Evolutionary conservation across 2,329 filamentous ascomycete genomes (phyloP), one percentile per base, ranked within the genome.

Genomic region (Dactylellina parvicollis): DNA sequence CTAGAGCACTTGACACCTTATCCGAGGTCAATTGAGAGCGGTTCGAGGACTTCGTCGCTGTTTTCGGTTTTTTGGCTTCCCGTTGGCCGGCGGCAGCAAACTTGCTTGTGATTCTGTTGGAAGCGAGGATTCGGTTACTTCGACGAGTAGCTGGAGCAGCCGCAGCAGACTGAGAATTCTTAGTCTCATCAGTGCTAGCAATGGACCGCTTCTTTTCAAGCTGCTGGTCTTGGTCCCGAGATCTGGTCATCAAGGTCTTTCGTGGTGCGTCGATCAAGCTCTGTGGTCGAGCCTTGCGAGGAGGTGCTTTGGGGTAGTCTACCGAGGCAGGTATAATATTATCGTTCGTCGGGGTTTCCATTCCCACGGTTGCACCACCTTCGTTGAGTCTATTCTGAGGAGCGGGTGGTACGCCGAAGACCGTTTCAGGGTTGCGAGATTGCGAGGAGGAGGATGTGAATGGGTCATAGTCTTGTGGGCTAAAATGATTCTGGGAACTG

Each of bases 261-360:
- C 70, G 70, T n/a, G 70, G 70, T 18, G 70, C 70, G 38, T 74
- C 70, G 26, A 69, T 67, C 40, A 76, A 74, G 10, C 76, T 76
- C 20, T 77, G 74, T 26, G 77, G 76, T 47, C 77, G 73, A 26
- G 77, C 77, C 56, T 78, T 78, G 8, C 77, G 74, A 46, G 76
- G 59, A 10, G 76, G 76, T 38, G 76, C 76, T 76, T 52, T 78
- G 52, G 50, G 71, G 28, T 59, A 77, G 49, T 64, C 75, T 46
- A 61, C 74, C 74, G 74, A 66, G 65, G 75, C 18, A 70, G 75
- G 59, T 60, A 75, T 49, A 64, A 67, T 46, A 52, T 49, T 59
- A 69, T 75, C 54, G 71, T 59, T 64, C 82, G 81, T 83, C 1
- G 84, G 84, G 10, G 84, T 85, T 62, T 85, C 84, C 74, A 81